phyloP scores from a whole-genome alignment of 2,329 filamentous ascomycete species.

The Ophiostoma quercus region DNA sequence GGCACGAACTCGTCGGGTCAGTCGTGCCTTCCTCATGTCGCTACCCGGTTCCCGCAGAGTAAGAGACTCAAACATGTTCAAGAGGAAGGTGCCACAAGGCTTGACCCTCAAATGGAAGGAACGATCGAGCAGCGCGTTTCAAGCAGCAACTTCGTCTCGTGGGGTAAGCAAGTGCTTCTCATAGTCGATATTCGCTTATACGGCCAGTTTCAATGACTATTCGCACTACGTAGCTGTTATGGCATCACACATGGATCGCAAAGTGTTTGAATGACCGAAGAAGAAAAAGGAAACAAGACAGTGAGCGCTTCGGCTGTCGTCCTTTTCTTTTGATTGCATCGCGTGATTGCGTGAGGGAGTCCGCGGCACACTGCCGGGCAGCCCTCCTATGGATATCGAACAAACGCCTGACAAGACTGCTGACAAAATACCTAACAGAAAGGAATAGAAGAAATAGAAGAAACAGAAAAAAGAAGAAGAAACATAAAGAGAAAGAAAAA shows the following conservation, averaged over 20 bases:
- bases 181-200: not conserved
- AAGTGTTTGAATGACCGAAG: not conserved
- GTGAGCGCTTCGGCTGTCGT: slow-evolving; percentile 15
- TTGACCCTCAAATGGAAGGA: not conserved
- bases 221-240: not conserved
- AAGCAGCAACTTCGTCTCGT: not conserved
- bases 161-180: no score
- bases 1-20: not conserved
- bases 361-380: slow-evolving; percentile 1
- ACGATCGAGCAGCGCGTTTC: not conserved
- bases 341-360: slow-evolving; percentile 15
- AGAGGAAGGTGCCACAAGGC: slow-evolving; percentile 2
- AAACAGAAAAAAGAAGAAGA: no score
- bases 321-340: slow-evolving; percentile 13
- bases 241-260: not conserved
- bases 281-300: slow-evolving; percentile 17
- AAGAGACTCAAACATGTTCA: not conserved
- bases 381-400: slow-evolving; percentile 13
- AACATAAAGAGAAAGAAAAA: not conserved
- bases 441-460: no score
- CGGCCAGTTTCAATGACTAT: no score
- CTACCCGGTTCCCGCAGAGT: not conserved
- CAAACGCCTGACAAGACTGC: slow-evolving; percentile 4
- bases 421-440: not conserved
- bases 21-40: slow-evolving; percentile 4